Evolutionary conservation across 2,329 filamentous ascomycete species (phyloP).

Genomic region (Delphinella strobiligena): DNA sequence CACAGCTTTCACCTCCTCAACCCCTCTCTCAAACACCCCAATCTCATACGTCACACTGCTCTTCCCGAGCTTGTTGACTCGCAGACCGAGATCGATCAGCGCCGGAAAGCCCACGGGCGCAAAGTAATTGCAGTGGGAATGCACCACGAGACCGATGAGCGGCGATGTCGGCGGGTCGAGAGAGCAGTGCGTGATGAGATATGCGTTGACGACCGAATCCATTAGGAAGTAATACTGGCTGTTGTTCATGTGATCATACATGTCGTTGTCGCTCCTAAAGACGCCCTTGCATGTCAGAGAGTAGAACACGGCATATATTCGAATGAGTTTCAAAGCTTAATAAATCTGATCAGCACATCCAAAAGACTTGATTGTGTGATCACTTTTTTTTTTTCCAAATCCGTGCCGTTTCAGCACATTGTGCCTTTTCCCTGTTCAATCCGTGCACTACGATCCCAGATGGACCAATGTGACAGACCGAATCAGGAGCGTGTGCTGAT

Average conservation of each 20-base stretch:
- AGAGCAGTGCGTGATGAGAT: constrained; percentile 67
- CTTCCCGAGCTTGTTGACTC: constrained; percentile 72
- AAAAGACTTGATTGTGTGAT: too few relatives aligned
- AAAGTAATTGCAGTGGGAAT: constrained; percentile 78
- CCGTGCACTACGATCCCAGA: too few relatives aligned
- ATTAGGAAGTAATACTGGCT: constrained; percentile 79
- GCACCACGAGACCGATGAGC: constrained; percentile 74
- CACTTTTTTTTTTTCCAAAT: too few relatives aligned
- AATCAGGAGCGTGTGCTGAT: too few relatives aligned
- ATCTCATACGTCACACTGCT: constrained; percentile 87
- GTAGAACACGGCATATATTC: background rate
- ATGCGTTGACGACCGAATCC: constrained; percentile 82
- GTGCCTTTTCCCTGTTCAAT: too few relatives aligned
- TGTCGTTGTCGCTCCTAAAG: constrained; percentile 77
- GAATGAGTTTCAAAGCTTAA: too few relatives aligned
- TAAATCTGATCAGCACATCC: too few relatives aligned
- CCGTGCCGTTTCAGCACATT: too few relatives aligned
- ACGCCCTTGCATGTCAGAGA: background rate
- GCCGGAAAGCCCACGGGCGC: constrained; percentile 70
- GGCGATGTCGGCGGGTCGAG: constrained; percentile 57
- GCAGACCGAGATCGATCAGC: constrained; percentile 66
- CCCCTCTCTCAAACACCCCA: constrained; percentile 66
- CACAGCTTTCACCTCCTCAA: constrained; percentile 66
- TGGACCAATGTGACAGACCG: too few relatives aligned
- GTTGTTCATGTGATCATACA: constrained; percentile 92